phyloP scores from a whole-genome alignment of 768 basidiomycete species.

The Amylocystis lapponica region DNA sequence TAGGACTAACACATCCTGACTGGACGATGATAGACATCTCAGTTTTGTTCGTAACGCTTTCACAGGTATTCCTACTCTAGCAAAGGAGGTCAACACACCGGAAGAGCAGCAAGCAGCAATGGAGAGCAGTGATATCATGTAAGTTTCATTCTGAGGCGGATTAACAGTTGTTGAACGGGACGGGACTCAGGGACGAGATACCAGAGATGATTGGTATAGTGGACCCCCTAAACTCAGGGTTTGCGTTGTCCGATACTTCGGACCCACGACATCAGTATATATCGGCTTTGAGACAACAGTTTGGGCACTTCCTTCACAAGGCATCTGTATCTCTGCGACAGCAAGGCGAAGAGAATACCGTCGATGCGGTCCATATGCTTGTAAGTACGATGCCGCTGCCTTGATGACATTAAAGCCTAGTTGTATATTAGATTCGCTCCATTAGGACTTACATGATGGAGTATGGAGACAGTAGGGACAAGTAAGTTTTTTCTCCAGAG shows the following conservation, averaged over 20 bases:
- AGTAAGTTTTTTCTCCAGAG: slow-evolving; percentile 16
- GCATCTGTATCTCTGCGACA: slow-evolving; percentile 62
- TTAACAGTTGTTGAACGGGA: background rate
- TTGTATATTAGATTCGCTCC: slow-evolving; percentile 45
- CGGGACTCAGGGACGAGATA: slow-evolving; percentile 50
- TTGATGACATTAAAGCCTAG: background rate
- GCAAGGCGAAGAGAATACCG: slow-evolving; percentile 75
- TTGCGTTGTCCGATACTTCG: slow-evolving; percentile 56
- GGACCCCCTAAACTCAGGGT: slow-evolving; percentile 56
- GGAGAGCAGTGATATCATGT: slow-evolving; percentile 66
- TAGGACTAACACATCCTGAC: background rate
- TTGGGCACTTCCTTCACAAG: slow-evolving; percentile 63
- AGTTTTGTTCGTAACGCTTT: slow-evolving; percentile 73
- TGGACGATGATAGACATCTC: slow-evolving; percentile 41
- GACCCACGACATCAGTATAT: slow-evolving; percentile 67
- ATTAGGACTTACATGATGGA: slow-evolving; percentile 70
- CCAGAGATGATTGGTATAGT: slow-evolving; percentile 72
- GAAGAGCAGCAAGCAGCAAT: slow-evolving; percentile 41
- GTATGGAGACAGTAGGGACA: slow-evolving; percentile 67
- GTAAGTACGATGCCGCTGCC: slow-evolving; percentile 36
- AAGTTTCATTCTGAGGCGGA: slow-evolving; percentile 19
- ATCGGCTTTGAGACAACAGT: slow-evolving; percentile 46
- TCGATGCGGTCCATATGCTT: slow-evolving; percentile 74
- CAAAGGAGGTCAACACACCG: slow-evolving; percentile 45
- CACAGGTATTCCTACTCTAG: slow-evolving; percentile 64